Percentiles rank a stretch among this genome's conserved stretches.
Evolutionary conservation across 768 basidiomycete genomes (phyloP).

Genomic region (Imleria badia): DNA sequence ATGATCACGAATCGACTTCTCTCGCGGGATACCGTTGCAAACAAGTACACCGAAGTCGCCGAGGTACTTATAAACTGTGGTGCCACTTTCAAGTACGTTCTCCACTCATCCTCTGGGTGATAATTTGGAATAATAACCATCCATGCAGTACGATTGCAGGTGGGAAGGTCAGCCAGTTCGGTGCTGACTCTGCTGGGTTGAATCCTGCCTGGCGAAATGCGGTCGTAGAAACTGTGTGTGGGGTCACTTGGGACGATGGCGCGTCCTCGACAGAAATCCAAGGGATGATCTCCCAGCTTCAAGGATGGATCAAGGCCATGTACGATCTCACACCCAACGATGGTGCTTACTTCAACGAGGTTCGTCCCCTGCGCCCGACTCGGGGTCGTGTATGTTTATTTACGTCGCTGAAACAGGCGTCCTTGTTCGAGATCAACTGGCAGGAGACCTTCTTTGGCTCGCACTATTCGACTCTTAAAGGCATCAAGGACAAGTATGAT

Average conservation of each 20-base stretch:
- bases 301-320: slow-evolving; percentile 23
- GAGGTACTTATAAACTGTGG: slow-evolving; percentile 6
- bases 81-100: slow-evolving; percentile 5
- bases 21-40: slow-evolving; percentile 9
- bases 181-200: slow-evolving; percentile 41
- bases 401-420: slow-evolving; percentile 34
- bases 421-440: slow-evolving; percentile 40
- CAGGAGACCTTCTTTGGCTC: slow-evolving; percentile 46
- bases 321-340: slow-evolving; percentile 32
- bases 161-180: slow-evolving; percentile 39
- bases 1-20: slow-evolving; percentile 10
- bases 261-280: slow-evolving; percentile 15
- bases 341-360: slow-evolving; percentile 52
- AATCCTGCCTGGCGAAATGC: slow-evolving; percentile 50
- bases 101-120: neutral
- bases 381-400: too few species aligned
- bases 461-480: slow-evolving; percentile 40
- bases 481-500: slow-evolving; percentile 37
- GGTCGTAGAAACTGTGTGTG: slow-evolving; percentile 31
- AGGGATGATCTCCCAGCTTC: slow-evolving; percentile 8
- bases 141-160: slow-evolving; percentile 39
- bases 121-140: neutral
- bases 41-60: slow-evolving; percentile 2
- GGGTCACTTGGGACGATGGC: slow-evolving; percentile 24
- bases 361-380: slow-evolving; percentile 9